phyloP scores from a whole-genome alignment of 805 yeast species.

The Hagleromyces aurorensis region DNA sequence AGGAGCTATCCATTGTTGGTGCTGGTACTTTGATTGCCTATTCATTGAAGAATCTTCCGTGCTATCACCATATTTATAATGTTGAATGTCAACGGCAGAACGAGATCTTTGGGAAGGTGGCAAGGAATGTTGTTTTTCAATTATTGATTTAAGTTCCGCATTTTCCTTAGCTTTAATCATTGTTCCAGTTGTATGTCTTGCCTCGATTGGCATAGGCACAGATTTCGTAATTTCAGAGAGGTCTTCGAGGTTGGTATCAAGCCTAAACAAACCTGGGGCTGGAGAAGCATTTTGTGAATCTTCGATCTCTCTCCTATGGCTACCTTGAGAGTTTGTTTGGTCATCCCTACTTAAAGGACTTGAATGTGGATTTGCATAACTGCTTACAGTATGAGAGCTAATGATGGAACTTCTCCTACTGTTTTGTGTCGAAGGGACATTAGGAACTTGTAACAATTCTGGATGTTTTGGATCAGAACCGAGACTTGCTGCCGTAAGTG shows the following conservation, averaged over 20 bases:
- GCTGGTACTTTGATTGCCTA: not conserved
- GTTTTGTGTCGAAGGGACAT: no score
- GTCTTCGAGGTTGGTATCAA: constrained; percentile 27
- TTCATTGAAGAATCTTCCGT: constrained; percentile 1
- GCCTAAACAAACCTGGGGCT: constrained; percentile 14
- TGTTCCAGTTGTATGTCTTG: constrained; percentile 1
- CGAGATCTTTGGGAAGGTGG: not conserved
- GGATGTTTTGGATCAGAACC: no score
- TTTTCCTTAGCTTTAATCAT: not conserved
- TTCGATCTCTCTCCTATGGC: not conserved
- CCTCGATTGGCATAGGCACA: constrained; percentile 1
- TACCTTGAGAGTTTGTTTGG: not conserved
- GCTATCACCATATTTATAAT: no score
- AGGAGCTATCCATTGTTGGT: constrained; percentile 44
- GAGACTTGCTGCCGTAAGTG: no score
- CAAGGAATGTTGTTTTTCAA: not conserved
- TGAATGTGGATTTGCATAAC: no score
- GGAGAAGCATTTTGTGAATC: not conserved
- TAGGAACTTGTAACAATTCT: no score
- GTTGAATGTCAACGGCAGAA: constrained; percentile 2
- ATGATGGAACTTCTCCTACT: constrained; percentile 11
- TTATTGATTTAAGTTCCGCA: not conserved
- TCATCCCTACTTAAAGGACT: not conserved
- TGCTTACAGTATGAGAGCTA: no score
- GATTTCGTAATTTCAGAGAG: constrained; percentile 22